Evolutionary conservation across 495 filamentous ascomycete genomes (phyloP), one percentile per base, ranked within the genome.

Genomic region (Aspergillus sclerotiicarbonarius): DNA sequence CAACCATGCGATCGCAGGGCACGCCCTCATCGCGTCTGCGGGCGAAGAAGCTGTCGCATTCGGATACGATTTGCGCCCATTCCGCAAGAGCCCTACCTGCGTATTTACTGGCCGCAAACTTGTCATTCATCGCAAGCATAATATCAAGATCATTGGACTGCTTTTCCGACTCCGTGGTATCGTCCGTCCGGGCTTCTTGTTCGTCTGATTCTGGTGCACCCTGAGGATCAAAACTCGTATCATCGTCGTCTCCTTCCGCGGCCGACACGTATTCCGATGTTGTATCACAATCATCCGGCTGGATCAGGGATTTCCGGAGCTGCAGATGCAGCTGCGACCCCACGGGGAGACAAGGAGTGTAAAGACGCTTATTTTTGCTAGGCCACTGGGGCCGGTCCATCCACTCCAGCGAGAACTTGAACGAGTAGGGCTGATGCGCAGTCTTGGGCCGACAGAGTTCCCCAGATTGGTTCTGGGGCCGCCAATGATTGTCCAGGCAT

Each of bases 31-130:
- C 86, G 59, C 86, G 88, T 56, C 94, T 82, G 29, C 93, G 81
- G 30, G 96, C 90, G 47, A 93, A 90, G 71, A 98, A 98, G 65
- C 86, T 90, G 67, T 98, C 92, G 73, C 87, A 92, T 70, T 98
- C 94, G 21, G 80, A 80, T 8, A 97, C 86, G 35, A 97, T 83
- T 19, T 90, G 72, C 13, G 84, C 77, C 94, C 94, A 98, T 71
- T 98, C 94, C 1, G 93, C 92, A 51, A 98, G 79, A 1, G 94
- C 91, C 46, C 93, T 84, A 2, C 94, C 94, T 7, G 85, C 79
- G 71, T 98, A 98, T 60, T 86, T 90, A 56, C 81, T 84, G 25
- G 76, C 71, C 33, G 68, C 75, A 30, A 73, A 31, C 16, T 70
- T 57, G 33, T 74, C 68, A 16, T 65, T 64, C 15, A 59, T 41